These are phyloP conservation scores for Tuber brumale DNA, from an alignment of 495 filamentous ascomycete genomes.

Conservation along the genomic window DNA sequence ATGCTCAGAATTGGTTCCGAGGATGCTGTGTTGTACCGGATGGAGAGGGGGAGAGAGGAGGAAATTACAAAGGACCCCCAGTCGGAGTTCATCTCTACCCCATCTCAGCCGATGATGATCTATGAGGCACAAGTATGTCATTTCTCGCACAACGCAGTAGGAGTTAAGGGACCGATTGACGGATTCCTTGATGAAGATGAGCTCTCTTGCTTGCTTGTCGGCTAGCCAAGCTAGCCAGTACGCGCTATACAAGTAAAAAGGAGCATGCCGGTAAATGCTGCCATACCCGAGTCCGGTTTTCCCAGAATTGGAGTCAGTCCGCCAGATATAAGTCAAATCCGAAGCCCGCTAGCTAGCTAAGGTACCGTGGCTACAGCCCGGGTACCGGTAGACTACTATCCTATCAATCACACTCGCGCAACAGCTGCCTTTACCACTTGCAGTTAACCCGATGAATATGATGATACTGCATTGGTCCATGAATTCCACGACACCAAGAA, in stretches of 20 bases:
- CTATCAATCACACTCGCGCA: not conserved
- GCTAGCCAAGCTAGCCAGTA: not conserved
- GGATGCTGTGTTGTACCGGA: not conserved
- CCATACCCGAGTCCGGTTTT: not conserved
- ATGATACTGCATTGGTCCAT: not conserved
- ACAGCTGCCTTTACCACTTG: not conserved
- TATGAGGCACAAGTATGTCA: not conserved
- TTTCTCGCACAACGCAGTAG: not conserved
- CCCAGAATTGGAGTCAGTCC: not conserved
- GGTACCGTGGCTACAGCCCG: not conserved
- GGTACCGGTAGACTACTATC: not conserved
- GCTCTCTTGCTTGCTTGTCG: not conserved
- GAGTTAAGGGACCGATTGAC: not conserved
- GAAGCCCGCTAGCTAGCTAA: not conserved
- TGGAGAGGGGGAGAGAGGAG: not conserved
- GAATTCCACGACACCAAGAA: not conserved
- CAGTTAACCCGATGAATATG: not conserved
- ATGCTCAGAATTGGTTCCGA: not conserved
- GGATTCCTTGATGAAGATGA: not conserved
- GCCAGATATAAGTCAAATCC: not conserved
- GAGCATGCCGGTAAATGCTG: not conserved
- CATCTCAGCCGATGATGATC: not conserved
- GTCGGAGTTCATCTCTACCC: not conserved
- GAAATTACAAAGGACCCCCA: not conserved
- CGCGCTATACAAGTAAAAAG: not conserved